These are phyloP conservation scores for Saccharum spontaneum DNA, from an alignment of 176 grass and related monocot species.

Conservation along the genomic window DNA sequence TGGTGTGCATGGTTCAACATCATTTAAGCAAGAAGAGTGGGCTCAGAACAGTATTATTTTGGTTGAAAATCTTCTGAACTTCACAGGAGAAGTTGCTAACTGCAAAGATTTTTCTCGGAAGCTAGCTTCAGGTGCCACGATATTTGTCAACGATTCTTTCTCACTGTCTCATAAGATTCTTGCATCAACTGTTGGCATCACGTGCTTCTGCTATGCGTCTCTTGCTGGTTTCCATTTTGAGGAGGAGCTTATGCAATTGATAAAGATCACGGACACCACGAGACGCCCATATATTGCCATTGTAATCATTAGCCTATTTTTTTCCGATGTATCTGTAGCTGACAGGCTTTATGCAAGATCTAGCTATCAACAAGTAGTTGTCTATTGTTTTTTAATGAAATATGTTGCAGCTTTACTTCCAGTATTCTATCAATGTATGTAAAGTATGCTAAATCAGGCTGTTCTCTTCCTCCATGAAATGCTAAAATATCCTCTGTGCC, in stretches of 20 bases:
- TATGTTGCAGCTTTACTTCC: slow-evolving; percentile 8
- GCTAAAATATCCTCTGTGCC: slow-evolving; percentile 7
- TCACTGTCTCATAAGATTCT: slow-evolving; percentile 91
- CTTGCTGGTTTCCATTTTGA: slow-evolving; percentile 90
- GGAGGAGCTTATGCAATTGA: slow-evolving; percentile 62
- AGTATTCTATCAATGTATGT: background rate
- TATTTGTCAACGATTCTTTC: slow-evolving; percentile 88
- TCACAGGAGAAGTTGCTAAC: slow-evolving; percentile 85
- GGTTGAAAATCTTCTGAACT: slow-evolving; percentile 74
- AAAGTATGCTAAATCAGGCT: background rate
- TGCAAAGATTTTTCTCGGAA: slow-evolving; percentile 68
- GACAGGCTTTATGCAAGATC: background rate
- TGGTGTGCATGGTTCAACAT: slow-evolving; percentile 35
- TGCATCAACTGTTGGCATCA: slow-evolving; percentile 87
- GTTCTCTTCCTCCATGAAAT: slow-evolving; percentile 10
- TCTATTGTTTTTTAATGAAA: slow-evolving; percentile 25
- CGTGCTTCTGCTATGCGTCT: slow-evolving; percentile 78
- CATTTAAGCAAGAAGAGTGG: slow-evolving; percentile 42
- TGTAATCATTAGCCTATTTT: slow-evolving; percentile 56
- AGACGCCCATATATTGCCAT: slow-evolving; percentile 84
- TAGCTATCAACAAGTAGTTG: slow-evolving; percentile 4
- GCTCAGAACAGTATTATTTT: slow-evolving; percentile 57
- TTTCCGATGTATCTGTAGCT: slow-evolving; percentile 8
- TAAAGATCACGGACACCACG: slow-evolving; percentile 63
- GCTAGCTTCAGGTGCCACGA: slow-evolving; percentile 60